Evolutionary conservation across 1,284 basidiomycete genomes (phyloP), one percentile per base, ranked within the genome.

Genomic region (Chalciporus sp.): DNA sequence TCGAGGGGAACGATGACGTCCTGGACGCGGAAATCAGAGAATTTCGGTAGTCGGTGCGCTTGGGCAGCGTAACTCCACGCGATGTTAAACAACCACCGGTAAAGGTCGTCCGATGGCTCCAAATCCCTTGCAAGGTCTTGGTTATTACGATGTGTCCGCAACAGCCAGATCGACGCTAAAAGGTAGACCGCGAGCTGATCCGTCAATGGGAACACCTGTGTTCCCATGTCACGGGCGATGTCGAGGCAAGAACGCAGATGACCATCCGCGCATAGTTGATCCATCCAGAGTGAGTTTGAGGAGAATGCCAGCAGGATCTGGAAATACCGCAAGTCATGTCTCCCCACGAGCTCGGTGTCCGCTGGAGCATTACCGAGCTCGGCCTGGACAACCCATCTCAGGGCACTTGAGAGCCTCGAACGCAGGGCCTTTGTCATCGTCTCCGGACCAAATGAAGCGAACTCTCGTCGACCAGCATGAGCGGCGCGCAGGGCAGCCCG

Each of bases 111-210:
- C 8, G 51, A 42, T 20, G 33, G 19, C 31, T 46, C 44, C 29
- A 12, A 19, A n/a, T 39, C 29, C 33, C 12, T 46, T 7, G 37
- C 23, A 41, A n/a, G 16, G n/a, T 17, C 23, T 5, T 16, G 37
- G 23, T 52, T 52, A 23, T 42, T 40, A 20, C n/a, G 33, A 39
- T 49, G 51, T 8, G 7, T 52, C 20, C 10, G 51, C 29, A 27
- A 26, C 19, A 35, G 51, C 51, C 37, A 52, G 16, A 42, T 41
- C 29, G 29, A 42, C 17, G 40, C 28, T 14, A 52, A 40, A 33
- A 52, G 40, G 40, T 52, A 52, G 17, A 52, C 49, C 14, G 49
- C 51, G 12, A 52, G 48, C 40, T 52, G 51, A 33, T 52, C 51
- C 29, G 39, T 52, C n/a, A 52, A 20, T 7, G 51, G 51, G 20